phyloP scores from a whole-genome alignment of 2,329 filamentous ascomycete species.

The Rutstroemia sp. region DNA sequence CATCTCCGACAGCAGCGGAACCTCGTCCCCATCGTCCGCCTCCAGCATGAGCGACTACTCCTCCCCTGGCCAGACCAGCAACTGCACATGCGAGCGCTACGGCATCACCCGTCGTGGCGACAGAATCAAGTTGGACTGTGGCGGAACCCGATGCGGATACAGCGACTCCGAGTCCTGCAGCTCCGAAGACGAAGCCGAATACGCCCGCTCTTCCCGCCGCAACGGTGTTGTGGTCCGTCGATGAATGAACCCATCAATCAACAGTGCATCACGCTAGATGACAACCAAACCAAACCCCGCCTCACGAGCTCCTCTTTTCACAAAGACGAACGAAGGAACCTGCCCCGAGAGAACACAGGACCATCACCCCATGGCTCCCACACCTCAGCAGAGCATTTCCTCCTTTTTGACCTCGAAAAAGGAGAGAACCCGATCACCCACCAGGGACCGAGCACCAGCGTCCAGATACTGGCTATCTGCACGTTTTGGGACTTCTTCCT shows the following conservation, averaged over 20 bases:
- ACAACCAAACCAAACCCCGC: constrained; percentile 2
- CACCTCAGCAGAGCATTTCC: too few species aligned
- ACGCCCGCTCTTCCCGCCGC: constrained; percentile 51
- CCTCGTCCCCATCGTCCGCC: constrained; percentile 65
- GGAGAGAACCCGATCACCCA: constrained; percentile 20
- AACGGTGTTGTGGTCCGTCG: constrained; percentile 52
- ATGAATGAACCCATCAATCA: constrained; percentile 15
- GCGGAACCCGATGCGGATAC: constrained; percentile 80
- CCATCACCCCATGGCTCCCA: too few species aligned
- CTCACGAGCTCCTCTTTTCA: background rate
- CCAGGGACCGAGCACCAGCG: too few species aligned
- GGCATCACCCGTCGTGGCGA: constrained; percentile 91
- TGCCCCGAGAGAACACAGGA: too few species aligned
- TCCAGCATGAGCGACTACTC: constrained; percentile 68
- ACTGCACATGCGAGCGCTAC: constrained; percentile 92
- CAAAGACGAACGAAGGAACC: too few species aligned
- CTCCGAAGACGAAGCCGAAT: constrained; percentile 54
- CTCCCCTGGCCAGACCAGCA: constrained; percentile 58
- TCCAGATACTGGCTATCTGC: too few species aligned
- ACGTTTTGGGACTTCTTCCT: too few species aligned
- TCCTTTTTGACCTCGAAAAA: background rate
- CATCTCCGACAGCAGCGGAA: constrained; percentile 60
- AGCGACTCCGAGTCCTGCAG: constrained; percentile 61
- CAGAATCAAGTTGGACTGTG: constrained; percentile 93
- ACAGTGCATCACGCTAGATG: background rate